phyloP scores from a whole-genome alignment of 2,329 filamentous ascomycete genomes.

The Ascochyta lentis region DNA sequence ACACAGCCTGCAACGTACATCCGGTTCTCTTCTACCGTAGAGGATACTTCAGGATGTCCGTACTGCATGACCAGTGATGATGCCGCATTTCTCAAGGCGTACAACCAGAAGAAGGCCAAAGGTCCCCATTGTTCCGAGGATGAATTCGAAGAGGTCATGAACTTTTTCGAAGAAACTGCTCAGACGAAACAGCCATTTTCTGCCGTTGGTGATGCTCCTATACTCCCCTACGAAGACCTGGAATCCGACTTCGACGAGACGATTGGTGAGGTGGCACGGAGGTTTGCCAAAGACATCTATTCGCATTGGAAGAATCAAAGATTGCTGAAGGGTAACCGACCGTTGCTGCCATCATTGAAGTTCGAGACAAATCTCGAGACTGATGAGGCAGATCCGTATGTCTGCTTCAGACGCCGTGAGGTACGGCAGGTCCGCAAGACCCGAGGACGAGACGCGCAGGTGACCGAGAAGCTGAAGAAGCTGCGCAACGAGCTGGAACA shows the following conservation, averaged over 20 bases:
- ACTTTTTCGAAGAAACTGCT: conserved; percentile 90
- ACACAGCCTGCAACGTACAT: conserved; percentile 91
- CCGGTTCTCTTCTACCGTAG: conserved; percentile 96
- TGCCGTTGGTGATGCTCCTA: conserved; percentile 84
- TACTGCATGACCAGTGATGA: conserved; percentile 97
- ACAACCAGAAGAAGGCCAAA: conserved; percentile 77
- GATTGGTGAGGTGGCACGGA: conserved; percentile 61
- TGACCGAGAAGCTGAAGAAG: conserved; percentile 92
- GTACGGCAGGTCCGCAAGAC: conserved; percentile 95
- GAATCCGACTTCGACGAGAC: conserved; percentile 69
- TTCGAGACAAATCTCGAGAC: conserved; percentile 94
- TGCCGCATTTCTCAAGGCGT: conserved; percentile 79
- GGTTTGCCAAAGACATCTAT: conserved; percentile 79
- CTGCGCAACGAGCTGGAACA: conserved; percentile 90
- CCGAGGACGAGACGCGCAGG: conserved; percentile 88
- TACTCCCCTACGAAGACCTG: conserved; percentile 64
- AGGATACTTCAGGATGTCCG: conserved; percentile 86
- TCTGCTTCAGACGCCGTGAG: conserved; percentile 95
- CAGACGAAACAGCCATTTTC: conserved; percentile 86
- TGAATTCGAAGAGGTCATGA: conserved; percentile 92
- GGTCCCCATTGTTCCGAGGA: conserved; percentile 78
- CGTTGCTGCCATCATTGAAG: conserved; percentile 81
- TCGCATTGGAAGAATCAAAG: conserved; percentile 85
- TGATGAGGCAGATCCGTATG: conserved; percentile 95
- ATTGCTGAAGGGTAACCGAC: conserved; percentile 69